Evolutionary conservation across 202 grass and related monocot genomes (phyloP).

Genomic region (Digitaria exilis): DNA sequence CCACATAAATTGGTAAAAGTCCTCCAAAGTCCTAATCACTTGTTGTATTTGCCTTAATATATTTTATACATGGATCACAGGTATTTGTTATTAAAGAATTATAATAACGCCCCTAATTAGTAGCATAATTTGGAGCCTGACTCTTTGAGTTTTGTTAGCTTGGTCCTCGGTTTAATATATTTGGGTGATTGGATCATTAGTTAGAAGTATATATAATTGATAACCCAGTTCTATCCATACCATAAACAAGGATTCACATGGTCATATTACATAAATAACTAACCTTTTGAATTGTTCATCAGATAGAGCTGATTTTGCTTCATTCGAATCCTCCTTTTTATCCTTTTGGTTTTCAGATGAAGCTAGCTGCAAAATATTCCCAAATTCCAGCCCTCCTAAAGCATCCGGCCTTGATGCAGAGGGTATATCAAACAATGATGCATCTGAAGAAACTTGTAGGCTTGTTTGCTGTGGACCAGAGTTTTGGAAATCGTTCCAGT

Average conservation of each 20-base stretch:
- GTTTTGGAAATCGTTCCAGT: slow-evolving; percentile 66
- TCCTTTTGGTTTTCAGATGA: slow-evolving; percentile 30
- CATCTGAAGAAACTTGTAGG: slow-evolving; percentile 39
- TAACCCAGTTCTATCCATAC: background rate
- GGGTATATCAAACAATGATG: slow-evolving; percentile 40
- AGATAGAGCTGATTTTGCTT: slow-evolving; percentile 36
- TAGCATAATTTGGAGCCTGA: slow-evolving; percentile 14
- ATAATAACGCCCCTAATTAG: background rate
- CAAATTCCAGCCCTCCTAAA: slow-evolving; percentile 45
- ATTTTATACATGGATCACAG: background rate
- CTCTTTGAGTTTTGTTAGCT: slow-evolving; percentile 14
- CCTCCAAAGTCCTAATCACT: background rate
- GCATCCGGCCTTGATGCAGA: slow-evolving; percentile 29
- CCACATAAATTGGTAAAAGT: background rate
- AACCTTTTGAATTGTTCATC: slow-evolving; percentile 49
- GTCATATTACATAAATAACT: slow-evolving; percentile 15
- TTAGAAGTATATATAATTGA: slow-evolving; percentile 11
- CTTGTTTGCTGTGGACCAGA: slow-evolving; percentile 23
- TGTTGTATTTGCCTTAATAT: background rate
- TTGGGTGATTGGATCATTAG: background rate
- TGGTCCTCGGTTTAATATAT: background rate
- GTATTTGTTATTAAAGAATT: background rate
- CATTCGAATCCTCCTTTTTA: slow-evolving; percentile 32
- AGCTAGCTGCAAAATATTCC: slow-evolving; percentile 34
- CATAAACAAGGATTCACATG: slow-evolving; percentile 15